Base-by-base conservation (phyloP, 768 basidiomycete species). In the Kwoniella sp. region DNA sequence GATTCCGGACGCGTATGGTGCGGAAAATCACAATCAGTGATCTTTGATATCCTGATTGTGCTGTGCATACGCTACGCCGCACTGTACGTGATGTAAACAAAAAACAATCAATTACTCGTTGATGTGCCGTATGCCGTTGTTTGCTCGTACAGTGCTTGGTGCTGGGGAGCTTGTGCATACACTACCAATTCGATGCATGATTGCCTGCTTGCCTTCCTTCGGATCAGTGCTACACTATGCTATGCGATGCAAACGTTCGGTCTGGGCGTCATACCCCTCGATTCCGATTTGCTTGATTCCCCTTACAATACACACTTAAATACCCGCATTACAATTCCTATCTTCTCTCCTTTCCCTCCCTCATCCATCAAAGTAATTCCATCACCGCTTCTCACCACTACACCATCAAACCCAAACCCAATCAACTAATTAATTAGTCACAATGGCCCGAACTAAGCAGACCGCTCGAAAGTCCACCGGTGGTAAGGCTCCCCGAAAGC, bases 381-480 rank as follows among this genome's bases (percentile, higher is more conserved):
- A 2, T 15, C 25, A 52, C 55, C 2, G 19, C 12, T 29, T 22
- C 50, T 58, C 30, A 48, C 44, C 24, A 33, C 2, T 13, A 49
- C 50, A 30, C 4, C 25, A 62, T 50, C 60, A 25, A 49, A 48
- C 58, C 25, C 62, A 8, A 51, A 58, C 50, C 37, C 53, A 47
- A 52, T 93, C 90, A 33, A 33, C 33, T 33, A n/a, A n/a, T n/a
- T 94, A 92, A 80, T 47, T 40, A 50, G 50, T 51, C 33, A 79
- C 79, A 75, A 81, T 80, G 79, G 81, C 80, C 69, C 80, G 81
- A 63, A 81, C 80, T 59, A 81, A 82, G 85, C 90, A 91, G 85
- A 91, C 90, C 63, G 93, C 93, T 79, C 91, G 93, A 83, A 95
- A 96, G 85, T 95, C 93, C 58, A 95, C 94, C 68, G 94, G 94